Percentiles rank a stretch among this genome's conserved stretches.
Conservation (phyloP, 2,329 filamentous ascomycete genomes). For the Alternaria angustiovoidea region DNA sequence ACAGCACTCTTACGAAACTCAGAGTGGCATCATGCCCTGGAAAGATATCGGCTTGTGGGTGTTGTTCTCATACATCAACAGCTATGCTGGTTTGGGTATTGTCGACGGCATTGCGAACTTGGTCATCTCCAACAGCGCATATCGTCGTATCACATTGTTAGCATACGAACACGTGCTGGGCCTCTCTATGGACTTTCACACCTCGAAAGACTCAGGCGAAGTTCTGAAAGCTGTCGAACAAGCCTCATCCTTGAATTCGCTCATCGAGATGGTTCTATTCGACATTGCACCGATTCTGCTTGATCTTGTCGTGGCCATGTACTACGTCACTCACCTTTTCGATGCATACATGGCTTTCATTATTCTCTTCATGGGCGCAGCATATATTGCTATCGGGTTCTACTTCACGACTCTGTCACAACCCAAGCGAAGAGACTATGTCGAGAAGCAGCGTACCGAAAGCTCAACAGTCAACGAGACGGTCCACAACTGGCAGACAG, state of each 20-base stretch:
- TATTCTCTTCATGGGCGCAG: conserved; percentile 47
- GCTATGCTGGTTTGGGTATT: conserved; percentile 60
- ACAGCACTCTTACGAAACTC: conserved; percentile 48
- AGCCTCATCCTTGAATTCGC: conserved; percentile 65
- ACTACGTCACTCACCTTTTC: conserved; percentile 68
- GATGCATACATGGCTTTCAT: conserved; percentile 61
- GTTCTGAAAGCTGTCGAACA: conserved; percentile 71
- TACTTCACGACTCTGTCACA: conserved; percentile 55
- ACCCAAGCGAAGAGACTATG: conserved; percentile 52
- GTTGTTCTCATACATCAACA: conserved; percentile 58
- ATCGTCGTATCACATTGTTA: conserved; percentile 65
- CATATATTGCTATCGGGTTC: conserved; percentile 63
- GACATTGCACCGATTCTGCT: conserved; percentile 68
- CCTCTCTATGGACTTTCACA: conserved; percentile 76
- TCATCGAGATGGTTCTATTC: conserved; percentile 68
- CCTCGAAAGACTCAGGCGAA: conserved; percentile 69
- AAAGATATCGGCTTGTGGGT: conserved; percentile 61
- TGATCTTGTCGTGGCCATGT: conserved; percentile 68
- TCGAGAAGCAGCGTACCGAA: conserved; percentile 59
- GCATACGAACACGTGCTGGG: conserved; percentile 73
- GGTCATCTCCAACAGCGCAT: conserved; percentile 65
- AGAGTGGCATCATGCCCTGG: conserved; percentile 58
- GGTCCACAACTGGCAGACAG: conserved; percentile 67
- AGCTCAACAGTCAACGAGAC: conserved; percentile 65
- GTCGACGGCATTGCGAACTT: conserved; percentile 62